phyloP scores from a whole-genome alignment of 139 green algal species.

The Coelastrella sp. region DNA sequence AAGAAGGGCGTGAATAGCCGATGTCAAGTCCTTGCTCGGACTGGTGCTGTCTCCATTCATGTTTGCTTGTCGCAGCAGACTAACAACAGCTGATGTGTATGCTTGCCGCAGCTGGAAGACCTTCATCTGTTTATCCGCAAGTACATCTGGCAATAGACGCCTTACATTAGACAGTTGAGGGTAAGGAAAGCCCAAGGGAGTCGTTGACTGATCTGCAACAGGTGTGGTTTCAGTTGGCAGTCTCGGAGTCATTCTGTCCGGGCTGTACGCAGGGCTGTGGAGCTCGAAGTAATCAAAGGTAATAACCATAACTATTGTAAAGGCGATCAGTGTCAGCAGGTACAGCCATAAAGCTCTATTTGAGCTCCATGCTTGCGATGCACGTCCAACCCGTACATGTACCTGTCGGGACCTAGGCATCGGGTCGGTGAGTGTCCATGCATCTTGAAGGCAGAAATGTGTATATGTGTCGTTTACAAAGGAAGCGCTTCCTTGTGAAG shows the following conservation, averaged over 20 bases:
- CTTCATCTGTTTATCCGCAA: not conserved
- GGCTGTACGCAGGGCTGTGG: not conserved
- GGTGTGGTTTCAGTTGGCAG: not conserved
- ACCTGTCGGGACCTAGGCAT: too few species aligned
- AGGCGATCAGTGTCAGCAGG: not conserved
- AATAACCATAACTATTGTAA: not conserved
- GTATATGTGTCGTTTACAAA: too few species aligned
- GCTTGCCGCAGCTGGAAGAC: too few species aligned
- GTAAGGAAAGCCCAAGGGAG: constrained; percentile 20
- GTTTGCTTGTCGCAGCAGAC: not conserved
- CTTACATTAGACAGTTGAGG: not conserved
- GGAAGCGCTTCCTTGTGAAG: too few species aligned
- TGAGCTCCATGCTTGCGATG: not conserved
- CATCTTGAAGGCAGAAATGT: too few species aligned
- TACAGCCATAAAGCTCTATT: not conserved
- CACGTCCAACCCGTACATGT: too few species aligned
- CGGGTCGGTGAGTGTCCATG: too few species aligned
- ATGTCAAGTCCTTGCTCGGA: too few species aligned
- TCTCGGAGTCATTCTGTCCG: not conserved
- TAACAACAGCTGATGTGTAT: not conserved
- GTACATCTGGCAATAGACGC: not conserved
- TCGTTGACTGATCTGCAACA: not conserved
- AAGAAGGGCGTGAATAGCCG: not conserved
- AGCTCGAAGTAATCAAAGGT: not conserved
- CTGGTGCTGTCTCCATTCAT: not conserved